phyloP scores from a whole-genome alignment of 495 filamentous ascomycete species.

The Schizothecium vesticola region DNA sequence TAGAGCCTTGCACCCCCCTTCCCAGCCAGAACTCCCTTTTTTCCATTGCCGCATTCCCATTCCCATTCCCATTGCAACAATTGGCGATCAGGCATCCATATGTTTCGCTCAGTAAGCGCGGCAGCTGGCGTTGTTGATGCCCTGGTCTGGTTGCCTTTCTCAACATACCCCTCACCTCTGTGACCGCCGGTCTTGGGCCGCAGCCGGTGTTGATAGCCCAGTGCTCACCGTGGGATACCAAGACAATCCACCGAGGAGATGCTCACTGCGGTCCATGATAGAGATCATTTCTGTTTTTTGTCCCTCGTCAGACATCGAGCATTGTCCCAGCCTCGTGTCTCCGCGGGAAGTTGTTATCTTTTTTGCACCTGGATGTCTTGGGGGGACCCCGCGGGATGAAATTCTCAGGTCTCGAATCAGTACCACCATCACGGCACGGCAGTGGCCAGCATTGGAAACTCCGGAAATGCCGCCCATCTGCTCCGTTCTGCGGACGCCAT shows the following conservation, averaged over 20 bases:
- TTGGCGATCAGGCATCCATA: constrained; percentile 1
- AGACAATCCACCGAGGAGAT: background rate
- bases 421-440: background rate
- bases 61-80: background rate
- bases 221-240: background rate
- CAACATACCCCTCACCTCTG: background rate
- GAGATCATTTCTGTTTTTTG: background rate
- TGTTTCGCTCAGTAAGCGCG: constrained; percentile 12
- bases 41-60: background rate
- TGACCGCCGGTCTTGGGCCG: background rate
- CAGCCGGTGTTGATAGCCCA: background rate
- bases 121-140: background rate
- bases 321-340: background rate
- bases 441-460: background rate
- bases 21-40: background rate
- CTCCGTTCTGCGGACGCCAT: background rate
- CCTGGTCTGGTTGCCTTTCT: background rate
- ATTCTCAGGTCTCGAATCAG: background rate
- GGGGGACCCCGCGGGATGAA: background rate
- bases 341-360: background rate
- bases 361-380: background rate
- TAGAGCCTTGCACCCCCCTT: background rate
- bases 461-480: constrained; percentile 8
- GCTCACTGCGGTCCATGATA: background rate
- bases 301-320: background rate